A percentile compares a stretch with the other conserved stretches of the same genome.
phyloP scores from a whole-genome alignment of 2,329 filamentous ascomycete genomes.

The Aspergillus sp. region DNA sequence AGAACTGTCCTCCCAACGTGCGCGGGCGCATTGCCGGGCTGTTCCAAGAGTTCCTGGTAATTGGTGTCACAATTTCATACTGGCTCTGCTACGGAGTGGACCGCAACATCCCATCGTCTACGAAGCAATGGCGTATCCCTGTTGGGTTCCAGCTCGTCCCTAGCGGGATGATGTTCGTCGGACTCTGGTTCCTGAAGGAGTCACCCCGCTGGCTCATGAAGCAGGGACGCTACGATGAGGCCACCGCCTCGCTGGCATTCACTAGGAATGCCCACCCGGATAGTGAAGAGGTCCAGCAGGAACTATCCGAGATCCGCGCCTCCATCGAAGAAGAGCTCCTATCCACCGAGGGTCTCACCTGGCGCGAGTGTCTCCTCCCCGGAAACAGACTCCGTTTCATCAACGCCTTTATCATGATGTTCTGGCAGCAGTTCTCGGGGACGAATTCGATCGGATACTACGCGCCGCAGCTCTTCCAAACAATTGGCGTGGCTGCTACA shows the following conservation, averaged over 20 bases:
- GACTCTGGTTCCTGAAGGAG: conserved; percentile 54
- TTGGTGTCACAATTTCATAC: conserved; percentile 50
- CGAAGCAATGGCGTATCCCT: conserved; percentile 54
- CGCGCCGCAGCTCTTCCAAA: conserved; percentile 6
- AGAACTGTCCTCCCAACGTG: conserved; percentile 33
- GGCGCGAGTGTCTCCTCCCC: conserved; percentile 36
- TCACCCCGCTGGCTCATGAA: conserved; percentile 56
- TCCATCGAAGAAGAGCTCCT: conserved; percentile 44
- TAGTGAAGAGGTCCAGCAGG: conserved; percentile 29
- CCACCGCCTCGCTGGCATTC: conserved; percentile 38
- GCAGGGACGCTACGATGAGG: conserved; percentile 49
- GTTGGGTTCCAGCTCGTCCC: conserved; percentile 55
- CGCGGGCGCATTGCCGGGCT: conserved; percentile 37
- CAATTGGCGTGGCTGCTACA: conserved; percentile 23
- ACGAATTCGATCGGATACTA: conserved; percentile 38
- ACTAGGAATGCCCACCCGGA: conserved; percentile 29
- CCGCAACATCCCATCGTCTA: conserved; percentile 43
- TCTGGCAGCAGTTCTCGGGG: conserved; percentile 55
- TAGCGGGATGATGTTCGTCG: conserved; percentile 50
- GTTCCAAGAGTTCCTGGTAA: conserved; percentile 40
- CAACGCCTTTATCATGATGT: conserved; percentile 62
- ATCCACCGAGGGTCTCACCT: conserved; percentile 32
- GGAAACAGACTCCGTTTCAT: conserved; percentile 59
- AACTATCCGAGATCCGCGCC: conserved; percentile 41
- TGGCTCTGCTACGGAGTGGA: conserved; percentile 55